Evolutionary conservation across 768 basidiomycete species (phyloP).

Genomic region (Lactarius sp.): DNA sequence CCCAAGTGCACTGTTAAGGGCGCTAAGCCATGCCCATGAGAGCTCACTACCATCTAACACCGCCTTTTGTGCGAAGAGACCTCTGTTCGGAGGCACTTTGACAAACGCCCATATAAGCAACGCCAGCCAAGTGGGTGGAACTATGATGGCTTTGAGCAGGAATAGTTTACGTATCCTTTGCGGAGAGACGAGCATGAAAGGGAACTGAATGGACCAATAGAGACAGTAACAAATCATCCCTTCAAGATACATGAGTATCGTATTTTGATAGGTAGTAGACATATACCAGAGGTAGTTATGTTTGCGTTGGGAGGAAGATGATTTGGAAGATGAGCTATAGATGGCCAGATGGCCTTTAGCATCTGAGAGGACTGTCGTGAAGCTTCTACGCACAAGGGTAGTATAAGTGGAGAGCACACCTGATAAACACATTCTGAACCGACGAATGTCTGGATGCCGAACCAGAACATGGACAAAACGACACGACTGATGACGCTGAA

Average conservation of each 20-base stretch:
- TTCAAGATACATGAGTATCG: constrained; percentile 26
- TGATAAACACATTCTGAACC: constrained; percentile 74
- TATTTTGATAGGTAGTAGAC: not conserved
- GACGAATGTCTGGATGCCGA: constrained; percentile 57
- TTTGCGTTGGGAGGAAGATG: constrained; percentile 49
- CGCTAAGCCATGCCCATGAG: constrained; percentile 76
- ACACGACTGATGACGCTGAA: constrained; percentile 77
- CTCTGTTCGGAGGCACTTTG: constrained; percentile 55
- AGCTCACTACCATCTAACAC: constrained; percentile 48
- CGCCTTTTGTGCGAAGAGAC: constrained; percentile 51
- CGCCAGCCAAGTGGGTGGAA: constrained; percentile 40
- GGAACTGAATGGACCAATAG: constrained; percentile 74
- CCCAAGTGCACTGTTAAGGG: constrained; percentile 72
- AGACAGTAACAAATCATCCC: constrained; percentile 73
- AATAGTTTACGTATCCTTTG: constrained; percentile 76
- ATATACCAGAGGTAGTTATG: constrained; percentile 58
- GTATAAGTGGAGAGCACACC: constrained; percentile 24
- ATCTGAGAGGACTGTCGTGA: constrained; percentile 35
- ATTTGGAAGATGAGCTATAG: constrained; percentile 59
- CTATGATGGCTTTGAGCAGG: constrained; percentile 51
- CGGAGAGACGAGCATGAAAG: constrained; percentile 71
- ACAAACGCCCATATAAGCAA: constrained; percentile 42
- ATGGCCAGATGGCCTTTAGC: constrained; percentile 83
- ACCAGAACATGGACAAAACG: constrained; percentile 79
- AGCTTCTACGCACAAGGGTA: not conserved